These are phyloP conservation scores for Phialophora chinensis DNA, from an alignment of 2,329 filamentous ascomycete species.

Conservation along the genomic window DNA sequence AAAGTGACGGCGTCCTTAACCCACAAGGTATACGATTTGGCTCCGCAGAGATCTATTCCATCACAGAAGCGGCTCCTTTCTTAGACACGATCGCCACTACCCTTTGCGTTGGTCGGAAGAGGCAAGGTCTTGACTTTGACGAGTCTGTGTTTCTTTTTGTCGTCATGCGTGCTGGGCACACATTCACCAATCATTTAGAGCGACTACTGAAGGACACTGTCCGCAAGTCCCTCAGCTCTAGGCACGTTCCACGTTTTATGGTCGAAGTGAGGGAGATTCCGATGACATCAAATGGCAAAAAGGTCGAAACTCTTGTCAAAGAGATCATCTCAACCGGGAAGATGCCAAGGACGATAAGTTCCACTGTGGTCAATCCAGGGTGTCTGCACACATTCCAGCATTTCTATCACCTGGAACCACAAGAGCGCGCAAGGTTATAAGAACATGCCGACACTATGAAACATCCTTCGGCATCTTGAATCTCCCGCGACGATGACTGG, in stretches of 20 bases:
- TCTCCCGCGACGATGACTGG: too few relatives aligned
- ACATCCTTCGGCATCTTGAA: too few relatives aligned
- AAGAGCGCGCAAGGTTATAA: slow-evolving; percentile 4
- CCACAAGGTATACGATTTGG: slow-evolving; percentile 80
- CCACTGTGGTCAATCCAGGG: slow-evolving; percentile 50
- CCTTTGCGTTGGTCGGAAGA: slow-evolving; percentile 28
- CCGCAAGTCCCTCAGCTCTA: slow-evolving; percentile 64
- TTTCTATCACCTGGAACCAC: slow-evolving; percentile 35
- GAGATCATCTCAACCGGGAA: slow-evolving; percentile 43
- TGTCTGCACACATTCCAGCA: slow-evolving; percentile 45
- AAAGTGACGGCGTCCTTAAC: slow-evolving; percentile 76
- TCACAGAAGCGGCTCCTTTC: slow-evolving; percentile 55
- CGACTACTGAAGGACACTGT: slow-evolving; percentile 68
- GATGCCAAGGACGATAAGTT: slow-evolving; percentile 45
- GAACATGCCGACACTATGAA: too few relatives aligned
- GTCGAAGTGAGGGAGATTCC: slow-evolving; percentile 28
- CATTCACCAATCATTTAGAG: slow-evolving; percentile 51
- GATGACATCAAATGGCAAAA: slow-evolving; percentile 32
- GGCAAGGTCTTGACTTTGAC: slow-evolving; percentile 18
- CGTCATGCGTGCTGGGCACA: slow-evolving; percentile 10
- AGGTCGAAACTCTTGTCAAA: slow-evolving; percentile 32
- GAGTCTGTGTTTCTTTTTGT: slow-evolving; percentile 35
- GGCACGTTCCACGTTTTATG: slow-evolving; percentile 35
- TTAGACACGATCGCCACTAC: slow-evolving; percentile 11
- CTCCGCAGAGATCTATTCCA: slow-evolving; percentile 77